Base-by-base conservation (phyloP, 768 basidiomycete species). In the Xanthoconium stramineum region DNA sequence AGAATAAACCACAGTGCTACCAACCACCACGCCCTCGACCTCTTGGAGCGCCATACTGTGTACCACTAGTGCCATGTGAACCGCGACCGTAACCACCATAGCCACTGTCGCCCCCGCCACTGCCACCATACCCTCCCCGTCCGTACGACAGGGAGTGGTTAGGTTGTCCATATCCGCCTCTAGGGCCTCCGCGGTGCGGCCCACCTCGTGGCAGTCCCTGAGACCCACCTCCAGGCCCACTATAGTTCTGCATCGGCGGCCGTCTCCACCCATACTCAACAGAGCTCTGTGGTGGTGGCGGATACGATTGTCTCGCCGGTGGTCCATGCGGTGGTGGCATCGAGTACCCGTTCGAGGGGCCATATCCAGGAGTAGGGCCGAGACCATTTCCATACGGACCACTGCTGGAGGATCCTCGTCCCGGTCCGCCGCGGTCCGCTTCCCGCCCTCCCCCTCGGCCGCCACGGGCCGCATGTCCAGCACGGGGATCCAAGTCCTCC, bases 401-500 rank as follows among this genome's bases (percentile, higher is more conserved):
- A 38, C 69, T 67, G n/a, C 33, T 24, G 28, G 50, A 2, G 48
- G 64, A 59, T 17, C 68, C 72, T 36, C 74, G 69, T 29, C 73
- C 66, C 39, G 24, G 24, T 24, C 61, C 71, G 32, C 71, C 70
- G 47, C 76, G 72, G 50, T 77, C 77, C 36, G 55, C 69, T 62
- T 60, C 65, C 24, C 24, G 24, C 20, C 76, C 70, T 65, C 64
- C 69, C 19, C 76, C 70, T 47, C 77, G 74, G 11, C 80, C 77
- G 19, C 82, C 81, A 37, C 84, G 78, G 32, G 76, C 72, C 0
- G 75, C 70, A 42, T 77, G 82, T 20, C 87, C 81, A 42, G 76
- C 72, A 43, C 89, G 80, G 1, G 84, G 81, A 28, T 75, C 92
- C 50, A 89, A 74, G 67, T 99, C 97, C 30, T 76, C 74, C 3